Evolutionary conservation across 2,329 filamentous ascomycete species (phyloP).

Genomic region (Exophiala viscosa): DNA sequence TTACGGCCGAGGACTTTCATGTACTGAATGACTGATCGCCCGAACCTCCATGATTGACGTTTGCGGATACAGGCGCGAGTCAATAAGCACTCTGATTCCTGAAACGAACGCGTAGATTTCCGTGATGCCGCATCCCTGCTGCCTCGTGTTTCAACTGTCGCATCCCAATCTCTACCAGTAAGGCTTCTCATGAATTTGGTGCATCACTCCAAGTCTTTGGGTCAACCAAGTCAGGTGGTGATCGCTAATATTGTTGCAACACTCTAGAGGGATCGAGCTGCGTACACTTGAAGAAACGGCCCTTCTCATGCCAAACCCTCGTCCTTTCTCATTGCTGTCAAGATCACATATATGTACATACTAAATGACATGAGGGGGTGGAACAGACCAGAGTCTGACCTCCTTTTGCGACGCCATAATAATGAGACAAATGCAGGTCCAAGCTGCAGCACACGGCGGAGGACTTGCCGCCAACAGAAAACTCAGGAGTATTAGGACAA

Average conservation of each 20-base stretch:
- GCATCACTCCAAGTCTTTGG: no score
- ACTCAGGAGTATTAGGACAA: conserved; percentile 17
- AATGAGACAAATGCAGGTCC: conserved; percentile 21
- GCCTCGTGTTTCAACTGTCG: neutral
- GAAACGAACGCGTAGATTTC: no score
- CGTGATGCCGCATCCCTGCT: no score
- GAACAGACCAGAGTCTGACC: neutral
- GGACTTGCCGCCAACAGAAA: neutral
- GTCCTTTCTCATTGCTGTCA: neutral
- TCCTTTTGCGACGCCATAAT: conserved; percentile 10
- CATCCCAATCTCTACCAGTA: neutral
- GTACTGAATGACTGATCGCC: no score
- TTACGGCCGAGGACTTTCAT: no score
- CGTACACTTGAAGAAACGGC: neutral
- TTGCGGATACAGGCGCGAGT: no score
- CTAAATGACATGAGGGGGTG: conserved; percentile 4
- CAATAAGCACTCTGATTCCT: no score
- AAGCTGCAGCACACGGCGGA: conserved; percentile 14
- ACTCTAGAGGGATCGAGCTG: no score
- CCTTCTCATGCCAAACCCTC: no score
- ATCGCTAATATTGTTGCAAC: neutral
- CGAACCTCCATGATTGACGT: no score
- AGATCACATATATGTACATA: conserved; percentile 15
- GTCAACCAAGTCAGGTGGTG: no score
- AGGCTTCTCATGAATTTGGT: no score